These are phyloP conservation scores for Salvia rosmarinus DNA, from an alignment of 257 asterid species.

Conservation along the genomic window DNA sequence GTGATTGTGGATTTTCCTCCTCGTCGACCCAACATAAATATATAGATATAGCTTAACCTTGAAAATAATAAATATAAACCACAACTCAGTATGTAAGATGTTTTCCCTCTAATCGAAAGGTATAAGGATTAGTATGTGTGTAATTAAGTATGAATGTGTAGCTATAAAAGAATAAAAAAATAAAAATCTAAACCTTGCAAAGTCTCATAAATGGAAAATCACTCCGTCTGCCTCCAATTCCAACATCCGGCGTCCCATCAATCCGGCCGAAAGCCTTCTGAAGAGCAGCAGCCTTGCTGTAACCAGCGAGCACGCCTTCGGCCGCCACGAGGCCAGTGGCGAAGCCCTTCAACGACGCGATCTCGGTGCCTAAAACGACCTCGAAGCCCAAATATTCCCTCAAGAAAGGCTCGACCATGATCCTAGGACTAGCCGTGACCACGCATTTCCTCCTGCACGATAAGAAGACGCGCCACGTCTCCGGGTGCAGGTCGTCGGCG, in stretches of 20 bases:
- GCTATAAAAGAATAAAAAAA: no score
- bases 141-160: no score
- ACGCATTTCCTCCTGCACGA: slow-evolving; percentile 41
- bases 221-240: slow-evolving; percentile 14
- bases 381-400: slow-evolving; percentile 34
- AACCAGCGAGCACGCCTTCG: slow-evolving; percentile 19
- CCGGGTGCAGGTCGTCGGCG: slow-evolving; percentile 43
- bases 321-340: slow-evolving; percentile 31
- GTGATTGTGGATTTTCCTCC: no score
- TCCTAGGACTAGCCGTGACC: slow-evolving; percentile 34
- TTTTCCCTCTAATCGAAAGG: no score
- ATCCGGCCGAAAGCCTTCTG: not conserved
- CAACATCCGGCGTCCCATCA: not conserved
- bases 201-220: slow-evolving; percentile 18
- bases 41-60: no score
- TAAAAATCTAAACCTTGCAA: slow-evolving; percentile 36
- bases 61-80: no score
- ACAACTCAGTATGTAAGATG: no score
- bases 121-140: no score
- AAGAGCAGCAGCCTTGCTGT: slow-evolving; percentile 20
- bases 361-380: slow-evolving; percentile 42
- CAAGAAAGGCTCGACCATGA: slow-evolving; percentile 43
- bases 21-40: no score
- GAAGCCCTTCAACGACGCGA: slow-evolving; percentile 23
- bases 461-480: slow-evolving; percentile 39